Evolutionary conservation across 2,329 filamentous ascomycete species (phyloP).

Genomic region (Tolypocladium album): DNA sequence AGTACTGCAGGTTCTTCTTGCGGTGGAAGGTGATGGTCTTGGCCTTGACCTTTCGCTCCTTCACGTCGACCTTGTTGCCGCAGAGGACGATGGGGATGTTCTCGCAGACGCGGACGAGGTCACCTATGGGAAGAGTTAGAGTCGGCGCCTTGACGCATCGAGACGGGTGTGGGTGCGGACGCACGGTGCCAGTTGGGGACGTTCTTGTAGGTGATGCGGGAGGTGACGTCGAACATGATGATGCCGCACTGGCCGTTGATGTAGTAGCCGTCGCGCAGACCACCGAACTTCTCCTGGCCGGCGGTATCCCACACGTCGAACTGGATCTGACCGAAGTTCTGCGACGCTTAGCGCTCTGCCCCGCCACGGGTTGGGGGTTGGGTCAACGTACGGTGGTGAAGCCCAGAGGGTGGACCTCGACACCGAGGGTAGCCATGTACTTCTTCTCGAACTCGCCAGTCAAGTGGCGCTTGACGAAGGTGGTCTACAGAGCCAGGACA

Average conservation of each 20-base stretch:
- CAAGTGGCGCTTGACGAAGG: slow-evolving; percentile 99
- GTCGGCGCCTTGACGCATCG: background rate
- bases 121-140: slow-evolving; percentile 45
- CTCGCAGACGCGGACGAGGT: slow-evolving; percentile 98
- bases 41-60: slow-evolving; percentile 99
- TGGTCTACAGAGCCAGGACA: slow-evolving; percentile 54
- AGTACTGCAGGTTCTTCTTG: slow-evolving; percentile 99
- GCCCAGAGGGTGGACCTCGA: slow-evolving; percentile 95
- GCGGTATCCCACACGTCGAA: slow-evolving; percentile 99
- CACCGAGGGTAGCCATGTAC: slow-evolving; percentile 99
- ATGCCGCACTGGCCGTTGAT: slow-evolving; percentile 99
- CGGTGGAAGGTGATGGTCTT: slow-evolving; percentile 99
- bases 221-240: slow-evolving; percentile 99
- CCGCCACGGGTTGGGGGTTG: background rate
- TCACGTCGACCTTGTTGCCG: slow-evolving; percentile 99
- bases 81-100: slow-evolving; percentile 97
- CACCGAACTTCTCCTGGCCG: slow-evolving; percentile 98
- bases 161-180: slow-evolving; percentile 25
- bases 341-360: slow-evolving; percentile 6
- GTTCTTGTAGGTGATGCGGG: slow-evolving; percentile 99
- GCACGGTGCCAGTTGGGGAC: slow-evolving; percentile 99
- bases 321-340: slow-evolving; percentile 92
- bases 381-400: slow-evolving; percentile 81
- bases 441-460: slow-evolving; percentile 99
- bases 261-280: slow-evolving; percentile 99